Percentiles rank a stretch among this genome's conserved stretches.
phyloP scores from a whole-genome alignment of 2,329 filamentous ascomycete genomes.

The Xenoacremonium recifei region DNA sequence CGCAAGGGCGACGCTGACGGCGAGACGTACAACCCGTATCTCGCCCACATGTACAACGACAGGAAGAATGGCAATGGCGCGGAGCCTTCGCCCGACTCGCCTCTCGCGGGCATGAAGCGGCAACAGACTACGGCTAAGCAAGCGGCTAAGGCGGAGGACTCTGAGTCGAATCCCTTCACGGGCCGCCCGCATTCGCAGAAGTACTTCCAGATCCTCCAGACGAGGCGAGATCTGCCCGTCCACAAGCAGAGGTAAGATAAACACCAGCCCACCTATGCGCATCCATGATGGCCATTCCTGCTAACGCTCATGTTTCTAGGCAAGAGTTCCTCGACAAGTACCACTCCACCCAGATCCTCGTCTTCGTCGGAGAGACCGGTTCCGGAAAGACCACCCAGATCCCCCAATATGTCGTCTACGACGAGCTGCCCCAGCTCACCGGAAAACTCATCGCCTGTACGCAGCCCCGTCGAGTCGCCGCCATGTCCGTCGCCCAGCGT shows the following conservation, averaged over 20 bases:
- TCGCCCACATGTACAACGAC: constrained; percentile 80
- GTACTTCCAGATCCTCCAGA: constrained; percentile 88
- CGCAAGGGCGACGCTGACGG: constrained; percentile 31
- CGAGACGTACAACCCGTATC: constrained; percentile 72
- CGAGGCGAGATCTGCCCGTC: constrained; percentile 82
- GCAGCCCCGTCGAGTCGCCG: constrained; percentile 94
- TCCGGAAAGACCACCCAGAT: constrained; percentile 99
- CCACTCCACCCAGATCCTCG: constrained; percentile 91
- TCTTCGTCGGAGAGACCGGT: constrained; percentile 98
- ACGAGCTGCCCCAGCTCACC: constrained; percentile 84
- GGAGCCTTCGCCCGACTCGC: constrained; percentile 38
- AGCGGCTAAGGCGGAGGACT: constrained; percentile 74
- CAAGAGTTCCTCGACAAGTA: constrained; percentile 93
- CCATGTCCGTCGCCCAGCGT: constrained; percentile 98
- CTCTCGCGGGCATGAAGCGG: constrained; percentile 67
- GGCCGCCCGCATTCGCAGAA: constrained; percentile 71
- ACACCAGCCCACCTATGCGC: neutral
- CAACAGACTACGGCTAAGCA: constrained; percentile 78
- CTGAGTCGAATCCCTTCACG: constrained; percentile 83
- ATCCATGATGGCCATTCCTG: neutral
- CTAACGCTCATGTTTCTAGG: constrained; percentile 38
- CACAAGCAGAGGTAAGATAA: constrained; percentile 74
- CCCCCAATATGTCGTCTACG: constrained; percentile 95
- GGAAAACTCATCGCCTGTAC: constrained; percentile 95
- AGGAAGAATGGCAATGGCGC: constrained; percentile 39